Percentiles rank a stretch among this genome's conserved stretches.
Evolutionary conservation across 108 stramenopile genomes (phyloP).

Genomic region (Conticribra guillardii): DNA sequence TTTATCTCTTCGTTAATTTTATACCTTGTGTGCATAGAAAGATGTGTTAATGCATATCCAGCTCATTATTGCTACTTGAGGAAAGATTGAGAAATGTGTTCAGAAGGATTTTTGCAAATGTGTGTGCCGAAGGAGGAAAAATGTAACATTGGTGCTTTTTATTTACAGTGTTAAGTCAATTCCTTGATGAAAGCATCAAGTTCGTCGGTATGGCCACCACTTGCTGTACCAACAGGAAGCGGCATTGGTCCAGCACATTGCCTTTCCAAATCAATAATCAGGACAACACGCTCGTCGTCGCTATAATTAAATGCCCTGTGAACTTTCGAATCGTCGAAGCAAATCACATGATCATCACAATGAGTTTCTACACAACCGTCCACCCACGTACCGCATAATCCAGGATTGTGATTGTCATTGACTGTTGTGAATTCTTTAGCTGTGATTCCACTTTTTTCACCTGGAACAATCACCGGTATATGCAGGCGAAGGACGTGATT

Average conservation of each 20-base stretch:
- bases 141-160: too few species aligned
- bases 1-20: too few species aligned
- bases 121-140: too few species aligned
- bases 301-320: conserved; percentile 94
- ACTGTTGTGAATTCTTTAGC: neutral
- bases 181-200: conserved; percentile 83
- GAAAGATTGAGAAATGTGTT: too few species aligned
- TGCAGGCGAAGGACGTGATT: conserved; percentile 96
- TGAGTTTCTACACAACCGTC: conserved; percentile 93
- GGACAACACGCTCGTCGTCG: conserved; percentile 79
- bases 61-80: too few species aligned
- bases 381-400: conserved; percentile 93
- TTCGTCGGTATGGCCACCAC: conserved; percentile 88
- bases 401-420: conserved; percentile 10
- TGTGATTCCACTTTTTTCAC: conserved; percentile 11
- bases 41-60: too few species aligned
- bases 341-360: conserved; percentile 71
- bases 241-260: conserved; percentile 43
- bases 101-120: too few species aligned
- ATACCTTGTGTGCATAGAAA: too few species aligned
- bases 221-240: conserved; percentile 77
- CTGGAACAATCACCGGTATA: conserved; percentile 88
- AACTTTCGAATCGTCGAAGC: conserved; percentile 96
- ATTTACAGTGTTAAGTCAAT: conserved; percentile 56
- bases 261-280: conserved; percentile 90